A percentile compares a stretch with the other conserved stretches of the same genome.
phyloP scores from a whole-genome alignment of 805 yeast genomes.

The Cyberlindnera petersonii region DNA sequence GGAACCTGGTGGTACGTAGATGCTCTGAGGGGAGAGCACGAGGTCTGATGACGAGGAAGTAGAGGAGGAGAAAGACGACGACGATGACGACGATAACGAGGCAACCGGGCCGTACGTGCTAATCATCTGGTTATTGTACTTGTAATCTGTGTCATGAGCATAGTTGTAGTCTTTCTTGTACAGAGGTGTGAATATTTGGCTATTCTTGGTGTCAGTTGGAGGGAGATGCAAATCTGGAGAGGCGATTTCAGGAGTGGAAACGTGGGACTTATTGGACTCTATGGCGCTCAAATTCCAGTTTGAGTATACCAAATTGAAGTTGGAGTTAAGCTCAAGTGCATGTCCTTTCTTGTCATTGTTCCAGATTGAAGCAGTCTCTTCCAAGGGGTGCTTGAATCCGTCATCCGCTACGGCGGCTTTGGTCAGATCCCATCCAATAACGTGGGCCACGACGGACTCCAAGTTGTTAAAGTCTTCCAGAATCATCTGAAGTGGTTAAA shows the following conservation, averaged over 20 bases:
- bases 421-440: constrained; percentile 15
- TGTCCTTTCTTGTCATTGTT: constrained; percentile 1
- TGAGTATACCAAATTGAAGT: constrained; percentile 17
- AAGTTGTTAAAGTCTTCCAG: neutral
- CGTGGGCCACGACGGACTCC: constrained; percentile 10
- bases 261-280: constrained; percentile 6
- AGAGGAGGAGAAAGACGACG: too few species aligned
- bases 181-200: constrained; percentile 13
- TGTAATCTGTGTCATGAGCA: constrained; percentile 1
- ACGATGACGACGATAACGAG: too few species aligned
- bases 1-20: constrained; percentile 30
- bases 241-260: constrained; percentile 7
- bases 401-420: constrained; percentile 2
- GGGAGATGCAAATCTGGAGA: constrained; percentile 9
- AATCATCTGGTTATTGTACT: too few species aligned
- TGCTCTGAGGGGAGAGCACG: constrained; percentile 14
- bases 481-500: constrained; percentile 2
- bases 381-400: constrained; percentile 10
- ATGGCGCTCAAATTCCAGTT: constrained; percentile 14
- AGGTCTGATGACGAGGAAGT: constrained; percentile 7
- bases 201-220: neutral
- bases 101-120: too few species aligned
- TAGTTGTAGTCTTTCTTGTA: constrained; percentile 11
- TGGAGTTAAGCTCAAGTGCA: constrained; percentile 14
- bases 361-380: constrained; percentile 9